These are phyloP conservation scores for Sclerotiophoma versabilis DNA, from an alignment of 2,329 filamentous ascomycete genomes.

Conservation along the genomic window DNA sequence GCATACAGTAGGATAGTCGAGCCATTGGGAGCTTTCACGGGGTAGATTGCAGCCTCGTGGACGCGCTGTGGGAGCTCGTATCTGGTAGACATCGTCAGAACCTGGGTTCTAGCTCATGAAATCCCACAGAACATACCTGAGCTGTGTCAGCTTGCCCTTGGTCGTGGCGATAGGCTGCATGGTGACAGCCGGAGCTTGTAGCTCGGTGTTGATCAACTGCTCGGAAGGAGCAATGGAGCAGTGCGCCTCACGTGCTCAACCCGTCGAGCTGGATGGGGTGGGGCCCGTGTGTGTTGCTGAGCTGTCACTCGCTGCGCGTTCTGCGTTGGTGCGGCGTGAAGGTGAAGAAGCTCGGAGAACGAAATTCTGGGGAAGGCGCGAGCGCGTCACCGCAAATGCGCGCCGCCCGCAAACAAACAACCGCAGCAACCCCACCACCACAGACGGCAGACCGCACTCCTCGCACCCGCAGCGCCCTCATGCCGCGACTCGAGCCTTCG, in stretches of 20 bases:
- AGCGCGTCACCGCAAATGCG: conserved; percentile 33
- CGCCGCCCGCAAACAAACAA: conserved; percentile 29
- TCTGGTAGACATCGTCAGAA: conserved; percentile 48
- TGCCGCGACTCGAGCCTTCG: conserved; percentile 38
- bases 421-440: conserved; percentile 13
- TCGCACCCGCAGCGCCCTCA: conserved; percentile 28
- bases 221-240: neutral
- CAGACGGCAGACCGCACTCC: neutral
- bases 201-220: neutral
- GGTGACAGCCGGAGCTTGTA: conserved; percentile 22
- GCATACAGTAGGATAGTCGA: conserved; percentile 68
- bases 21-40: conserved; percentile 65
- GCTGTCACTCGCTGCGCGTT: neutral
- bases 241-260: neutral
- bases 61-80: conserved; percentile 67
- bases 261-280: neutral
- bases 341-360: conserved; percentile 22
- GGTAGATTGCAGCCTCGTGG: conserved; percentile 64
- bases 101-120: neutral
- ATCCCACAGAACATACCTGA: conserved; percentile 31
- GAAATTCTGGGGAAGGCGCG: conserved; percentile 19
- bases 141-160: conserved; percentile 43
- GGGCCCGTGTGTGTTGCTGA: neutral
- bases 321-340: neutral
- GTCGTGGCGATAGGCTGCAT: conserved; percentile 76